Percentiles rank a stretch among this genome's conserved stretches.
These are phyloP conservation scores for Pholiota microspora DNA, from an alignment of 768 basidiomycete species.

Conservation along the genomic window DNA sequence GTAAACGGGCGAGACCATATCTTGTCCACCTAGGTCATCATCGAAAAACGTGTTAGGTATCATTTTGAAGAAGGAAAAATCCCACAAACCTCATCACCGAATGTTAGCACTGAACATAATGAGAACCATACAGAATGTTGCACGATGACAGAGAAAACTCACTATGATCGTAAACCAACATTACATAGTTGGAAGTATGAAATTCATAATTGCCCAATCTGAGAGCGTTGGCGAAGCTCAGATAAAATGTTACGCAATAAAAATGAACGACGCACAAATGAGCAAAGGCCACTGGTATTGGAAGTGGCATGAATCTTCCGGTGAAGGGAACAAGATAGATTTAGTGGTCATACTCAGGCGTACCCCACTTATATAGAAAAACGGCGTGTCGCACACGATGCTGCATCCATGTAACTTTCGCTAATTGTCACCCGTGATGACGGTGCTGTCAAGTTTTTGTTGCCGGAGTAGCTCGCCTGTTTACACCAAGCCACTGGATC, in stretches of 20 bases:
- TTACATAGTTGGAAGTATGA: constrained; percentile 22
- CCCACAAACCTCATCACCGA: constrained; percentile 16
- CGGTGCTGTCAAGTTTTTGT: background rate
- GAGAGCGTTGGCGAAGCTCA: background rate
- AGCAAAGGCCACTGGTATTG: constrained; percentile 19
- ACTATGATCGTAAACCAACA: constrained; percentile 23
- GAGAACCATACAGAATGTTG: background rate
- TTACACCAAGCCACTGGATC: background rate
- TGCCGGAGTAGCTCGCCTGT: background rate
- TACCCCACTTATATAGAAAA: constrained; percentile 6
- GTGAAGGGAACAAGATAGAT: background rate
- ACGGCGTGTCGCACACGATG: background rate
- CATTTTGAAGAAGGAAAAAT: background rate
- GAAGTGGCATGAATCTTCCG: constrained; percentile 14
- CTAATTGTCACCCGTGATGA: background rate
- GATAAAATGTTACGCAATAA: background rate
- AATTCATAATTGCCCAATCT: constrained; percentile 23
- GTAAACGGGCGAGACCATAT: constrained; percentile 22
- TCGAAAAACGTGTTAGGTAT: background rate
- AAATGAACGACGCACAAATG: constrained; percentile 16
- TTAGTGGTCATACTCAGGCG: background rate
- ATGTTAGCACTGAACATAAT: constrained; percentile 15
- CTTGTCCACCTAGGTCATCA: constrained; percentile 16
- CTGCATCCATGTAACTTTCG: background rate
- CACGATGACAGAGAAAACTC: constrained; percentile 3